Percentiles rank a stretch among this genome's conserved stretches.
These are phyloP conservation scores for Hirsutella rhossiliensis DNA, from an alignment of 2,329 filamentous ascomycete species.

Conservation along the genomic window DNA sequence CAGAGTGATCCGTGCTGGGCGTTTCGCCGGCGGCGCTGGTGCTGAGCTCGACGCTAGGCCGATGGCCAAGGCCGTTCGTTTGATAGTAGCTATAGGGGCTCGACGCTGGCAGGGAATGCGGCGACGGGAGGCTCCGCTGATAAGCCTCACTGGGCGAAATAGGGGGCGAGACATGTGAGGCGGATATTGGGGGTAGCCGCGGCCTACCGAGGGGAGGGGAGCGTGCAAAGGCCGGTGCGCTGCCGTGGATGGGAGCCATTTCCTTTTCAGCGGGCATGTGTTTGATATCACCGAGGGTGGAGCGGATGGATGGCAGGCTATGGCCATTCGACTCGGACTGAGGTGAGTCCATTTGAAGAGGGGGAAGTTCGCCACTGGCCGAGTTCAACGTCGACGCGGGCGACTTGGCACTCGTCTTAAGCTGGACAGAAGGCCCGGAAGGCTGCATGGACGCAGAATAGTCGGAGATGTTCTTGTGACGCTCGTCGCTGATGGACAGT, in stretches of 20 bases:
- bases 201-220: conserved; percentile 22
- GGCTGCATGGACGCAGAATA: conserved; percentile 2
- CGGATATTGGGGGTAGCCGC: conserved; percentile 18
- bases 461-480: conserved; percentile 5
- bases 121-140: conserved; percentile 33
- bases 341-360: conserved; percentile 23
- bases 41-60: conserved; percentile 28
- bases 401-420: conserved; percentile 10
- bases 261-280: conserved; percentile 20
- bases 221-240: conserved; percentile 14
- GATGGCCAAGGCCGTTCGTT: conserved; percentile 19
- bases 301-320: conserved; percentile 25
- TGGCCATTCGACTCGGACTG: conserved; percentile 21
- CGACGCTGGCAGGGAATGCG: conserved; percentile 26
- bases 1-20: conserved; percentile 31
- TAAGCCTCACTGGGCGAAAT: conserved; percentile 37
- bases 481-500: conserved; percentile 22
- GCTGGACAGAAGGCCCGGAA: conserved; percentile 2
- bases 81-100: conserved; percentile 26
- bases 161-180: conserved; percentile 28
- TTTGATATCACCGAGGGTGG: conserved; percentile 23
- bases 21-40: conserved; percentile 32
- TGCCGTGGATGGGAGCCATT: conserved; percentile 10
- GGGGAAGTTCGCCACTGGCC: conserved; percentile 20
- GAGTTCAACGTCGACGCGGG: conserved; percentile 12